Conservation (phyloP, 2,329 filamentous ascomycete genomes). For the Stagonosporopsis chrysanthemi region DNA sequence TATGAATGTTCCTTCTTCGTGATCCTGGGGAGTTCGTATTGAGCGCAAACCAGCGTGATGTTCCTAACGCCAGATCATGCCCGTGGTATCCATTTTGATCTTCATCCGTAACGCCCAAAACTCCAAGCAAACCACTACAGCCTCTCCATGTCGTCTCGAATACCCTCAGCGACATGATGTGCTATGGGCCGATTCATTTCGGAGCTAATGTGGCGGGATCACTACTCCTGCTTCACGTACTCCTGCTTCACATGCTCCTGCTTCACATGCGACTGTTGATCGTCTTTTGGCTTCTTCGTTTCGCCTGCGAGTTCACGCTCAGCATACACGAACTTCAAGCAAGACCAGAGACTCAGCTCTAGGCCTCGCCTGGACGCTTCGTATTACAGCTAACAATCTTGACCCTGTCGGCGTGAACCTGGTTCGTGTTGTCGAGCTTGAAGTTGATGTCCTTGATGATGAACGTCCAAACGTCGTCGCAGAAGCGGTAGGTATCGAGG, state of each 20-base stretch:
- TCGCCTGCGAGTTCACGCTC: neutral
- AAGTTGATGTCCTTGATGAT: conserved; percentile 99
- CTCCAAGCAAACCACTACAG: neutral
- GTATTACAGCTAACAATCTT: conserved; percentile 99
- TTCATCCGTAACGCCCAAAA: conserved; percentile 28
- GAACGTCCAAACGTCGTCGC: conserved; percentile 99
- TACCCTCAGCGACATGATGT: neutral
- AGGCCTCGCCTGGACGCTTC: conserved; percentile 72
- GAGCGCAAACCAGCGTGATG: conserved; percentile 8
- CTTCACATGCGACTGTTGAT: neutral
- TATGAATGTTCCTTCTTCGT: neutral
- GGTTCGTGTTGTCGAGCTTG: conserved; percentile 86
- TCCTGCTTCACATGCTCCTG: neutral
- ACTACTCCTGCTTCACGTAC: neutral
- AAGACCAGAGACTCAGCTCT: conserved; percentile 29
- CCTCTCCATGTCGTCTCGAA: neutral
- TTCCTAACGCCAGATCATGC: conserved; percentile 30
- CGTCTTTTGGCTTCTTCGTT: neutral
- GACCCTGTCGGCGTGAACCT: conserved; percentile 85
- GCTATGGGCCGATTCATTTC: neutral
- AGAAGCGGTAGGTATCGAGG: conserved; percentile 98
- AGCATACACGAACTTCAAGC: conserved; percentile 11
- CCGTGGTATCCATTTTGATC: conserved; percentile 27
- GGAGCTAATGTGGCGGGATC: neutral
- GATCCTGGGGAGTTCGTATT: neutral